Evolutionary conservation across 257 asterid genomes (phyloP).

Genomic region (Solanum bulbocastanum): DNA sequence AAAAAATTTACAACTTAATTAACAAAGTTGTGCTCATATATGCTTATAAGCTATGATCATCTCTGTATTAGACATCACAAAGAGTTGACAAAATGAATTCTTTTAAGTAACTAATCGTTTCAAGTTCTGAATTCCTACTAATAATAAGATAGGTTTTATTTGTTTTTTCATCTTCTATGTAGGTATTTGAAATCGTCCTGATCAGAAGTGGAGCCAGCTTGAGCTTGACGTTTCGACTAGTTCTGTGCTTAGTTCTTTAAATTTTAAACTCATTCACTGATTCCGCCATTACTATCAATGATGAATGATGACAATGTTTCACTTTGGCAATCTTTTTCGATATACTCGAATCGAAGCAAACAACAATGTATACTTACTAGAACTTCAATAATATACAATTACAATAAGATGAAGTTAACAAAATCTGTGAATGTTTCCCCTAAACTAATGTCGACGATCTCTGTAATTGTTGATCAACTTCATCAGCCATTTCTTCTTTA

Average conservation of each 20-base stretch:
- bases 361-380: neutral
- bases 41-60: neutral
- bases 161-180: neutral
- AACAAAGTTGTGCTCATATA: neutral
- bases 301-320: too few relatives aligned
- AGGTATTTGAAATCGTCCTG: neutral
- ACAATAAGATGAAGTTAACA: neutral
- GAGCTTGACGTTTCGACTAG: neutral
- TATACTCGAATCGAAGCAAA: neutral
- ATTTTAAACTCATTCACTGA: too few relatives aligned
- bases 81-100: neutral
- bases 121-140: neutral
- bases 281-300: neutral
- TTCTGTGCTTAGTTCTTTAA: too few relatives aligned
- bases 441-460: constrained; percentile 31
- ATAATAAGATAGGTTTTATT: neutral
- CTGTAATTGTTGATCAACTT: constrained; percentile 50
- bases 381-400: neutral
- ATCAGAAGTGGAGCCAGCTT: too few relatives aligned
- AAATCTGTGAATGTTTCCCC: constrained; percentile 5
- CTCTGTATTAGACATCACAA: neutral
- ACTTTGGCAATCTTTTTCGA: neutral
- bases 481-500: constrained; percentile 52
- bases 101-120: too few relatives aligned
- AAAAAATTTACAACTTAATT: neutral